Evolutionary conservation across 208 protist genomes (phyloP), one percentile per base, ranked within the genome.

Genomic region (Wallacemonas sp.): DNA sequence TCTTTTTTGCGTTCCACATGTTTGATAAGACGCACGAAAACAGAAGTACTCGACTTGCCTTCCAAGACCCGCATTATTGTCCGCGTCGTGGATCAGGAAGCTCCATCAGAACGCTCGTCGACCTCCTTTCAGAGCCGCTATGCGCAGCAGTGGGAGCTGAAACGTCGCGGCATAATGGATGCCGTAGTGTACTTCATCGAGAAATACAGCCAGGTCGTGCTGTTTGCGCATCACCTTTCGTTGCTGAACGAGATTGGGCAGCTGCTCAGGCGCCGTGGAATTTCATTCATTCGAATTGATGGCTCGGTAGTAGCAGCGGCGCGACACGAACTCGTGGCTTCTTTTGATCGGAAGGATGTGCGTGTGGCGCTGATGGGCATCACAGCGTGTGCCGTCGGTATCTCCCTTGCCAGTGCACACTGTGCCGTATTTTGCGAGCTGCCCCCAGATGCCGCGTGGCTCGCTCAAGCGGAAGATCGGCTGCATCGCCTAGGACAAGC

Each of bases 391-490:
- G 79, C 80, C 2, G 82, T 92, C 28, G 89, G 89, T 21, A 82
- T 95, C 41, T 86, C 83, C 24, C 72, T 95, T 31, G 77, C 86
- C 8, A 68, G 77, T 8, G 83, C 89, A 0, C 60, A 71, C 11
- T 91, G 81, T 51, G 84, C 84, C 15, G 71, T 95, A n/a, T 95
- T 95, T 65, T 86, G 82, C 31, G 89, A 95, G 66, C 72, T 95
- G 15, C 89, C 89, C 2, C 89, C 89, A 1, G 82, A 95, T 61
- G 75, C 75, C 0, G 56, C 78, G 49, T 92, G 86, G 89, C 82
- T 95, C 77, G 61, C 68, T 22, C 89, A 95, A 47, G 89, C 89
- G 21, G 89, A 95, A 62, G 89, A 95, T 69, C 72, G 90, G 4
- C 79, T 95, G 31, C 90, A 93, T 68, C 86, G 87, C 34, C 78